Base-by-base conservation (phyloP, 345 rosid genomes). In the Euclidium syriacum region DNA sequence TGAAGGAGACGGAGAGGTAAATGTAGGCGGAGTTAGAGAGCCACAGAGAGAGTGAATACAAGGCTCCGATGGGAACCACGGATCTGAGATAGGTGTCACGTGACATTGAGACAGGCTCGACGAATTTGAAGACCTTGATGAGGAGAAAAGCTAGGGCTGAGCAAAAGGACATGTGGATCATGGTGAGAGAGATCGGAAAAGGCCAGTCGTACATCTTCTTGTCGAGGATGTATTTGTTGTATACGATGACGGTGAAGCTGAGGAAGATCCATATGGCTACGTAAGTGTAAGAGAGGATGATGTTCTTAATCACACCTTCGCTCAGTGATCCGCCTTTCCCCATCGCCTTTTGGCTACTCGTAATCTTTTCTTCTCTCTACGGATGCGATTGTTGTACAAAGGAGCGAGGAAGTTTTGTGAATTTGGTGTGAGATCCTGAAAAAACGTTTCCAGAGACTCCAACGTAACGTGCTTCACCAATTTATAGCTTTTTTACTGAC, bases 111-210 rank as follows among this genome's bases (percentile, higher is more conserved):
- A 91, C 98, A 0, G 98, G 98, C 48, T 91, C 98, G n/a, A 91
- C 96, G 29, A 88, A 57, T 64, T 84, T 86, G 81, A 91, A 80
- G 74, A 91, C 88, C 43, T 91, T 91, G 83, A 91, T 80, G 70
- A 88, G 82, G 72, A 88, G 81, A 74, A 86, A 71, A 34, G 96
- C 98, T 15, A 91, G 82, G 26, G 91, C 55, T 55, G 98, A 77
- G 70, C 98, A 91, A 54, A 91, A 91, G 52, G 95, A 84, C 98
- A 91, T 91, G 80, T 91, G 98, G 81, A 91, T 91, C 91, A 91
- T 85, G 48, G 98, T 91, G 22, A 91, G 98, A 3, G 98, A 85
- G 77, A 91, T 81, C 4, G 98, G 98, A 69, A 78, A 91, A 0
- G 98, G 98, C 98, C 98, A 91, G 52, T 79, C 84, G 78, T 91